A percentile compares a stretch with the other conserved stretches of the same genome.
Evolutionary conservation across 2,329 filamentous ascomycete species (phyloP).

Genomic region (Rutstroemia sp.): DNA sequence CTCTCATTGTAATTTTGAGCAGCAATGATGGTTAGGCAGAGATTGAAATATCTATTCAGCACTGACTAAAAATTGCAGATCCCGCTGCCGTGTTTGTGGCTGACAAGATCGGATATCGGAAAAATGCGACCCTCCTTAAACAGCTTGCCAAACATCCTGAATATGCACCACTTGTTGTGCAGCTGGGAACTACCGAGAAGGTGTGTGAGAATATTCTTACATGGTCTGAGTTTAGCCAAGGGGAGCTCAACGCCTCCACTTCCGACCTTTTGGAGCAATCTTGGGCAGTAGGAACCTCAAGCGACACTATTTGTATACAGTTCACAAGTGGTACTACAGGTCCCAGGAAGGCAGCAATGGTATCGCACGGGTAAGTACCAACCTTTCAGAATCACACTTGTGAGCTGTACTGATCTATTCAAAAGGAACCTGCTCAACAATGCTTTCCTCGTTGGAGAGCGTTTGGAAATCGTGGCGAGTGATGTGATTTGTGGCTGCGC

Average conservation of each 20-base stretch:
- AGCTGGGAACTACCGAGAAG: neutral
- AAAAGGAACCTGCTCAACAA: neutral
- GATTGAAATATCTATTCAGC: neutral
- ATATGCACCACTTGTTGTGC: neutral
- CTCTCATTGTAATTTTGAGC: no score
- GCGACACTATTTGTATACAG: neutral
- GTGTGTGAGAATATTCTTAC: neutral
- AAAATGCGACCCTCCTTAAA: neutral
- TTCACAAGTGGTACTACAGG: neutral
- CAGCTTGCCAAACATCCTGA: neutral
- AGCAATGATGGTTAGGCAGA: neutral
- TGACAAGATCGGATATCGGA: neutral
- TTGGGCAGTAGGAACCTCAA: neutral
- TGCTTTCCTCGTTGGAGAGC: neutral
- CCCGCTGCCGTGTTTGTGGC: neutral
- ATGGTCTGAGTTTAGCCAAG: neutral
- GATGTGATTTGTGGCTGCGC: neutral
- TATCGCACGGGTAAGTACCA: neutral
- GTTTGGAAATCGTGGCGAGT: neutral
- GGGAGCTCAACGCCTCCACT: neutral
- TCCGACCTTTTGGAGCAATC: neutral
- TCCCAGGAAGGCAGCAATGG: neutral
- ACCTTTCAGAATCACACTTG: neutral
- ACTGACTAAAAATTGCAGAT: neutral
- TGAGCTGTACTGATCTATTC: neutral